These are phyloP conservation scores for Zoysia pacifica DNA, from an alignment of 176 grass and related monocot species.

Conservation along the genomic window DNA sequence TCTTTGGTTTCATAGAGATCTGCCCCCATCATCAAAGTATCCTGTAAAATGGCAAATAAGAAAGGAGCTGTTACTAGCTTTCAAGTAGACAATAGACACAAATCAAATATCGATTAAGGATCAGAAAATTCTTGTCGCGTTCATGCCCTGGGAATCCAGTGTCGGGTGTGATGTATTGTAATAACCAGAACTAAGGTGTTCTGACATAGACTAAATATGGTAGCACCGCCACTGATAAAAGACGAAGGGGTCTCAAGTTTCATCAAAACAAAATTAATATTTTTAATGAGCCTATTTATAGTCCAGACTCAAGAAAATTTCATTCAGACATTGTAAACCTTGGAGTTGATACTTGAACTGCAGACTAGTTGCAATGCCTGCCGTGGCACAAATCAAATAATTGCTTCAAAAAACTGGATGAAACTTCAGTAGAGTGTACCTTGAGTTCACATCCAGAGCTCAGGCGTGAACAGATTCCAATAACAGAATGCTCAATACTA, in stretches of 20 bases:
- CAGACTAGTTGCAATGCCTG: neutral
- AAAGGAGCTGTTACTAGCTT: neutral
- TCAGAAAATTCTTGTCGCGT: neutral
- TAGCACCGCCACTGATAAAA: neutral
- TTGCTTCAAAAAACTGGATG: neutral
- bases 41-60: conserved; percentile 41
- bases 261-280: neutral
- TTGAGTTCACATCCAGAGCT: conserved; percentile 52
- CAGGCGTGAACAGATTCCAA: conserved; percentile 64
- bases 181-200: neutral
- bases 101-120: neutral
- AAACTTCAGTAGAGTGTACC: conserved; percentile 38
- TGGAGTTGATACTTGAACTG: neutral
- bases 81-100: neutral
- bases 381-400: neutral
- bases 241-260: neutral
- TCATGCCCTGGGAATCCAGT: neutral
- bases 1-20: conserved; percentile 65
- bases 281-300: neutral
- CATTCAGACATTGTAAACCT: neutral
- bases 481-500: conserved; percentile 54
- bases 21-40: conserved; percentile 83
- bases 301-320: neutral
- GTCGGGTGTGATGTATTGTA: neutral
- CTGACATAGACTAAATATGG: neutral